Evolutionary conservation across 805 yeast genomes (phyloP).

Genomic region (Nakazawaea siamensis): DNA sequence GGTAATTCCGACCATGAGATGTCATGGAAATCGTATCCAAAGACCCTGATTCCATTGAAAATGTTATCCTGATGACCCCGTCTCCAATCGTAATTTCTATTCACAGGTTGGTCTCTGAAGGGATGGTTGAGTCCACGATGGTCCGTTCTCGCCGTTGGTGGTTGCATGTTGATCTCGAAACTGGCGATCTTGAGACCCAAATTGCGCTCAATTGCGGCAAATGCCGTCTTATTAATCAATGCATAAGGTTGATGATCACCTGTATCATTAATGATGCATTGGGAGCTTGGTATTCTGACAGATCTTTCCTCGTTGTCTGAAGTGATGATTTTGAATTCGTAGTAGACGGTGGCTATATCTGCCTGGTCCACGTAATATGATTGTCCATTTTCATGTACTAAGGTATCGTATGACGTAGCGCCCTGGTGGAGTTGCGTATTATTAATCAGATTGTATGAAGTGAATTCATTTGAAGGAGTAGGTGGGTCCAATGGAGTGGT

Average conservation of each 20-base stretch:
- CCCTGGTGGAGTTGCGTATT: no score
- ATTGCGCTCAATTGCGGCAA: neutral
- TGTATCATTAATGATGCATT: constrained; percentile 8
- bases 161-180: neutral
- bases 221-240: constrained; percentile 1
- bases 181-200: neutral
- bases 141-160: constrained; percentile 7
- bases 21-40: constrained; percentile 7
- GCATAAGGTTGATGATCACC: constrained; percentile 9
- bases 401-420: no score
- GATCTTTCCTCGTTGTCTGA: neutral
- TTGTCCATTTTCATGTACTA: neutral
- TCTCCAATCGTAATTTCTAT: constrained; percentile 9
- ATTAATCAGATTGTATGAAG: neutral
- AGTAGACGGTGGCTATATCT: neutral
- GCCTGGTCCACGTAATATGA: constrained; percentile 1
- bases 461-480: no score
- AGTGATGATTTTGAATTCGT: constrained; percentile 1
- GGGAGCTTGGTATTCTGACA: constrained; percentile 3
- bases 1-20: constrained; percentile 10
- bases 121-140: constrained; percentile 4
- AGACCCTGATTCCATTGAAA: constrained; percentile 9
- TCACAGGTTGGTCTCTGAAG: constrained; percentile 1
- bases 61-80: neutral
- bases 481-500: no score